Evolutionary conservation across 1,139 yeast genomes (phyloP).

Genomic region (Lodderomyces elongisporus): DNA sequence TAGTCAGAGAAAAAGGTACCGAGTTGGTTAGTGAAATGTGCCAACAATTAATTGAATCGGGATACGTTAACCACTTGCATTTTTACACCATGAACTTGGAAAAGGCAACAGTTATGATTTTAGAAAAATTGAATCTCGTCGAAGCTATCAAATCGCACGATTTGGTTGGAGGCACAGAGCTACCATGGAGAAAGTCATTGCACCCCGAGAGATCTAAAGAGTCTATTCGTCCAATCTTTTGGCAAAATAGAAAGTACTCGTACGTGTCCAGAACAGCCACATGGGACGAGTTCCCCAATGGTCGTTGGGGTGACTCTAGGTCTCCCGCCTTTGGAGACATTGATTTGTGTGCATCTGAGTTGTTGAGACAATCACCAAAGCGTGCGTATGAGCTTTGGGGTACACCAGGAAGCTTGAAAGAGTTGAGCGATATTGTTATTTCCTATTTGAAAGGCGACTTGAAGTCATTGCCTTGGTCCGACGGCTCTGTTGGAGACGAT

Average conservation of each 20-base stretch:
- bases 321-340: conserved; percentile 93
- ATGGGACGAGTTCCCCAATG: conserved; percentile 95
- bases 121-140: conserved; percentile 66
- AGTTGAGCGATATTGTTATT: conserved; percentile 58
- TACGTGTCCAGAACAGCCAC: conserved; percentile 86
- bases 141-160: conserved; percentile 40
- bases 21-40: conserved; percentile 84
- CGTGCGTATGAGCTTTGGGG: conserved; percentile 89
- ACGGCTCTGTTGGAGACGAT: conserved; percentile 79
- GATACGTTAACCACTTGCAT: conserved; percentile 79
- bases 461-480: conserved; percentile 90
- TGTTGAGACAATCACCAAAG: conserved; percentile 73
- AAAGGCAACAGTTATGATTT: conserved; percentile 81
- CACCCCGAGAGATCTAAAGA: conserved; percentile 80
- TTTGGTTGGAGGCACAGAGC: conserved; percentile 33
- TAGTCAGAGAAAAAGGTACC: conserved; percentile 84
- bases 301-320: conserved; percentile 91
- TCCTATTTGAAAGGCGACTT: conserved; percentile 66
- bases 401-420: conserved; percentile 54
- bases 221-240: conserved; percentile 87
- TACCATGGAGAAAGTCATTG: conserved; percentile 90
- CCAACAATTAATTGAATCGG: conserved; percentile 60
- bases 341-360: conserved; percentile 72
- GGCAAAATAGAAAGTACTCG: conserved; percentile 92
- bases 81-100: conserved; percentile 96